Evolutionary conservation across 1,284 basidiomycete species (phyloP), one percentile per base, ranked within the genome.

Genomic region (Volvariella surrecta): DNA sequence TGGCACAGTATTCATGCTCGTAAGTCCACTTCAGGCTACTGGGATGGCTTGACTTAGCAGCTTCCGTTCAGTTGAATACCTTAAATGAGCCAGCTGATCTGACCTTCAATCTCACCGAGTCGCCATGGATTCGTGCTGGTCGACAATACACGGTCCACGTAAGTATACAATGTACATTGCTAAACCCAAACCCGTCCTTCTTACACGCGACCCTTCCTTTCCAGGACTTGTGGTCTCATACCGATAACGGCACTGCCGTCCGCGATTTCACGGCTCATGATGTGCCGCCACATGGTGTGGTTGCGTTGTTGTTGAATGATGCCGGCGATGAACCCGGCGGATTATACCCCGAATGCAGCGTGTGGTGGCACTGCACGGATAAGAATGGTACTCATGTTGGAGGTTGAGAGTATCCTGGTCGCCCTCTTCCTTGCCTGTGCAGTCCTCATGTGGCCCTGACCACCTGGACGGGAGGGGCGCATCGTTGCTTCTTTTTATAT

Each of bases 151-250:
- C 68, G 17, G 73, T 81, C 42, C 64, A 75, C 43, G 78, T 80
- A 58, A 42, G 68, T 60, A 37, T 16, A 30, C 40, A 30, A 10
- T 34, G 21, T 3, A 1, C 18, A 28, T 15, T 3, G 13, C 32
- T 16, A 15, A 1, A 7, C 34, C 31, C 16, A 17, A 3, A 13
- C 16, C 32, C 21, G 31, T 18, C 15, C 21, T 46, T 20, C 28
- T 28, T 28, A n/a, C 8, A 28, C 11, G 18, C 45, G n/a, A 22
- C 16, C 9, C 18, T 39, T 22, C 35, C 38, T 30, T 22, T 21
- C n/a, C 48, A 77, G 74, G 77, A 80, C 50, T 62, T 80, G 1
- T 80, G 78, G 78, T 50, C 73, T 1, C 77, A 81, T 51, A 77
- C 73, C 9, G 63, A 75, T 49, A 79, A 77, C 50, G 76, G 76